phyloP scores from a whole-genome alignment of 2,329 filamentous ascomycete genomes.

The Aspergillus calidoustus region DNA sequence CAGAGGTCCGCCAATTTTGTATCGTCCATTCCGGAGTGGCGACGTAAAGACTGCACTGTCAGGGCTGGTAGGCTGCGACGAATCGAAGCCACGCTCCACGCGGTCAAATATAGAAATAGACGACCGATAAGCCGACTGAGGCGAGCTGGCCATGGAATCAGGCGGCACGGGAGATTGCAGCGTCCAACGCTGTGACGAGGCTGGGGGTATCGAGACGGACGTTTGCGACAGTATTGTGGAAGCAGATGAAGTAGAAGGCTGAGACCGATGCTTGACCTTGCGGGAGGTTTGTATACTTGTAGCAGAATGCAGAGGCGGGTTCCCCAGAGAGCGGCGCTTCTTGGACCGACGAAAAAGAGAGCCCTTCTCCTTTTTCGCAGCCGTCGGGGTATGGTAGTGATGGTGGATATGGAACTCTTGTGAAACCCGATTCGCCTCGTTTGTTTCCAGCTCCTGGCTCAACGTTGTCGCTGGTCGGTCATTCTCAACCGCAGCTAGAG shows the following conservation, averaged over 20 bases:
- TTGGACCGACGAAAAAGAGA: constrained; percentile 62
- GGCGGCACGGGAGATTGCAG: constrained; percentile 47
- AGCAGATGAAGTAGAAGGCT: constrained; percentile 51
- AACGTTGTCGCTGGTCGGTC: constrained; percentile 59
- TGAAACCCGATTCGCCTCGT: constrained; percentile 56
- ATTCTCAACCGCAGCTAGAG: constrained; percentile 51
- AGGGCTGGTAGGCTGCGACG: constrained; percentile 79
- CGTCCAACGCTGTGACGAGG: constrained; percentile 43
- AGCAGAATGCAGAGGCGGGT: constrained; percentile 49
- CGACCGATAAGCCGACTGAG: constrained; percentile 71
- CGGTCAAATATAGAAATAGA: constrained; percentile 77
- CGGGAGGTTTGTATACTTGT: constrained; percentile 32
- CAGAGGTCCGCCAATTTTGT: constrained; percentile 63
- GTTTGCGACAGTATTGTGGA: constrained; percentile 67
- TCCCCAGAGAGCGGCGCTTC: constrained; percentile 72
- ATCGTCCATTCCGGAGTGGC: constrained; percentile 67
- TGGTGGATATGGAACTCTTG: constrained; percentile 92
- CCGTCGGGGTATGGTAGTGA: constrained; percentile 79
- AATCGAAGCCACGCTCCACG: constrained; percentile 65
- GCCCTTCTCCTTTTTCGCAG: constrained; percentile 61
- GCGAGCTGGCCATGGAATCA: constrained; percentile 78
- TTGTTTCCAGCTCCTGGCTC: constrained; percentile 70
- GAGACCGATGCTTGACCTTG: constrained; percentile 41
- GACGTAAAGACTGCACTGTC: constrained; percentile 69
- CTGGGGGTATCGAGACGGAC: constrained; percentile 61